Conservation (phyloP, 305 asterid species). For the Fraxinus paxiana region DNA sequence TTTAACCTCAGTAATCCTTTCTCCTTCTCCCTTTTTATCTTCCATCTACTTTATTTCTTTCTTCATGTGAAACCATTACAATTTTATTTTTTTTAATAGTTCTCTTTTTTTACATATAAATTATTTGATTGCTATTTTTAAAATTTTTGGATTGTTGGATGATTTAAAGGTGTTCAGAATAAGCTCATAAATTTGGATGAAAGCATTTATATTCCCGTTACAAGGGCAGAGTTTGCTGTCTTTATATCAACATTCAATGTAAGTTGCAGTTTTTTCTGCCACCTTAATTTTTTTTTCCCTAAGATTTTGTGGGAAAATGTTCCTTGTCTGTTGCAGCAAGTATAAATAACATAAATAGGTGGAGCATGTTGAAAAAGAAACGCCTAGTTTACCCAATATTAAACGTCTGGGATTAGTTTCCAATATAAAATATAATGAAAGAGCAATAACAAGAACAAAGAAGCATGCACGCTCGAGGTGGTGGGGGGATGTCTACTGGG, state of each 20-base stretch:
- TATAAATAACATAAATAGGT: not conserved
- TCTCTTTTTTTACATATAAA: not conserved
- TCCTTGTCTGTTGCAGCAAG: not conserved
- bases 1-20: constrained; percentile 73
- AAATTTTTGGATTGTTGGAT: constrained; percentile 26
- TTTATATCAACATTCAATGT: constrained; percentile 71
- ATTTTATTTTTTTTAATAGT: not conserved
- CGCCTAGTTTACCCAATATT: not conserved
- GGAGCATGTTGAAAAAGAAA: not conserved
- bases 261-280: constrained; percentile 35
- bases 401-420: not conserved
- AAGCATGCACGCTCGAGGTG: not conserved
- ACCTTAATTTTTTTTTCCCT: not conserved
- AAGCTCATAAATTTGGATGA: constrained; percentile 76
- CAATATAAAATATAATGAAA: not conserved
- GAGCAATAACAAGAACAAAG: not conserved
- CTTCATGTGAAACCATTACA: constrained; percentile 1
- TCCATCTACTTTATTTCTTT: not conserved
- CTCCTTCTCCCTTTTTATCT: constrained; percentile 13
- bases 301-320: not conserved
- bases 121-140: not conserved
- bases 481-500: not conserved
- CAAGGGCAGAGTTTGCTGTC: constrained; percentile 82
- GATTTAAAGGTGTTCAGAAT: constrained; percentile 77
- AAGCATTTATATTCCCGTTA: constrained; percentile 74